These are phyloP conservation scores for Cantharellus anzutake DNA, from an alignment of 768 basidiomycete species.

Conservation along the genomic window DNA sequence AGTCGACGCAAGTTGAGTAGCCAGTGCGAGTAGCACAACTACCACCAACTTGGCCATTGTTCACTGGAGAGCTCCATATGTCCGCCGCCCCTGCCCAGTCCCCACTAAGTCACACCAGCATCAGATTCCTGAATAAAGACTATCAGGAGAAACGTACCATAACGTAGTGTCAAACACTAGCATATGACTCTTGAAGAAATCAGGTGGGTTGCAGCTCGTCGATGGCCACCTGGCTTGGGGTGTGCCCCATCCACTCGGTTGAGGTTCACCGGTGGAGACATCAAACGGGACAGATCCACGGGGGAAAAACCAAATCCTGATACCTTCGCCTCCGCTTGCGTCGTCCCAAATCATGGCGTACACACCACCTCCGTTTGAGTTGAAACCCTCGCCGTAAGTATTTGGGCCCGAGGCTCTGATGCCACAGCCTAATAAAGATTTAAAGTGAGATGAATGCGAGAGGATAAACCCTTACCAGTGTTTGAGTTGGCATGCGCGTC, in stretches of 20 bases:
- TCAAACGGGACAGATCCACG: constrained; percentile 57
- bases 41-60: constrained; percentile 50
- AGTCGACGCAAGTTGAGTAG: constrained; percentile 59
- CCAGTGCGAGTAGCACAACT: constrained; percentile 77
- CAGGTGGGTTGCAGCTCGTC: constrained; percentile 20
- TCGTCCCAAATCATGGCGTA: constrained; percentile 75
- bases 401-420: constrained; percentile 37
- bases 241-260: constrained; percentile 55
- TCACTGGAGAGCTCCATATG: constrained; percentile 58
- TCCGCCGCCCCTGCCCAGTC: constrained; percentile 57
- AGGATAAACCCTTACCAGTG: too few relatives aligned
- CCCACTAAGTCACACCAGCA: constrained; percentile 24
- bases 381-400: constrained; percentile 72
- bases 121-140: too few relatives aligned
- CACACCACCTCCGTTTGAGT: constrained; percentile 63
- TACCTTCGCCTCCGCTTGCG: constrained; percentile 51
- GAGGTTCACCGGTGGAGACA: constrained; percentile 47
- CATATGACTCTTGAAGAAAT: constrained; percentile 21
- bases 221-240: constrained; percentile 71
- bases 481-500: not conserved
- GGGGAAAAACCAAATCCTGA: constrained; percentile 70
- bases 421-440: constrained; percentile 43
- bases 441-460: not conserved
- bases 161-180: constrained; percentile 60
- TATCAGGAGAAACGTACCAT: constrained; percentile 18